These are phyloP conservation scores for Apophysomyces elegans DNA, from an alignment of 371 early-diverging fungal genomes.

Conservation along the genomic window DNA sequence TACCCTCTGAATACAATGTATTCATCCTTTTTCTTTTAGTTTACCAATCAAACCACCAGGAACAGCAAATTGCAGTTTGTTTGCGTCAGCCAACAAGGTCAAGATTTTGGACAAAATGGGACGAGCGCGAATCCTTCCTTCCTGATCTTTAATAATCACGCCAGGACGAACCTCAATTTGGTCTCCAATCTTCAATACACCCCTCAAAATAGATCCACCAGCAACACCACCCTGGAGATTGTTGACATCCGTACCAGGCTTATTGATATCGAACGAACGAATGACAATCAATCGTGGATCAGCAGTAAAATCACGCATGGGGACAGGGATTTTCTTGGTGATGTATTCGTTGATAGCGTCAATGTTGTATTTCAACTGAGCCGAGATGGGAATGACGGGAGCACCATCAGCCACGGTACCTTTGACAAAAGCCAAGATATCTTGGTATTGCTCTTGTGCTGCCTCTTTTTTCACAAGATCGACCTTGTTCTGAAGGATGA, in stretches of 20 bases:
- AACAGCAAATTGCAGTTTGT: conserved; percentile 96
- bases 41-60: conserved; percentile 99
- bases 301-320: conserved; percentile 92
- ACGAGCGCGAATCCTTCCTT: conserved; percentile 87
- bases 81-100: conserved; percentile 94
- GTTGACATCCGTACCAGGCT: conserved; percentile 98
- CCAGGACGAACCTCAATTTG: conserved; percentile 99
- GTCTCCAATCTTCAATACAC: conserved; percentile 96
- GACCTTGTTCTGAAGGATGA: conserved; percentile 99
- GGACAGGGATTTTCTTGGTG: conserved; percentile 97
- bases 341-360: conserved; percentile 99
- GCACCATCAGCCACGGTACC: conserved; percentile 96
- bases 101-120: conserved; percentile 96
- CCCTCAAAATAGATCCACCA: conserved; percentile 98
- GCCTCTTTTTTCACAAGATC: conserved; percentile 98
- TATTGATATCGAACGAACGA: conserved; percentile 99
- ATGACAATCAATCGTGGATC: conserved; percentile 98
- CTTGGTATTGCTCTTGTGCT: conserved; percentile 94
- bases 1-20: not conserved
- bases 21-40: not conserved
- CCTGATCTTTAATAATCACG: conserved; percentile 90
- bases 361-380: conserved; percentile 99
- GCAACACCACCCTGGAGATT: conserved; percentile 99
- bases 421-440: conserved; percentile 95
- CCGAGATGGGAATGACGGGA: conserved; percentile 99